Base-by-base conservation (phyloP, 352 stramenopile species). In the Pythium myriotylum region DNA sequence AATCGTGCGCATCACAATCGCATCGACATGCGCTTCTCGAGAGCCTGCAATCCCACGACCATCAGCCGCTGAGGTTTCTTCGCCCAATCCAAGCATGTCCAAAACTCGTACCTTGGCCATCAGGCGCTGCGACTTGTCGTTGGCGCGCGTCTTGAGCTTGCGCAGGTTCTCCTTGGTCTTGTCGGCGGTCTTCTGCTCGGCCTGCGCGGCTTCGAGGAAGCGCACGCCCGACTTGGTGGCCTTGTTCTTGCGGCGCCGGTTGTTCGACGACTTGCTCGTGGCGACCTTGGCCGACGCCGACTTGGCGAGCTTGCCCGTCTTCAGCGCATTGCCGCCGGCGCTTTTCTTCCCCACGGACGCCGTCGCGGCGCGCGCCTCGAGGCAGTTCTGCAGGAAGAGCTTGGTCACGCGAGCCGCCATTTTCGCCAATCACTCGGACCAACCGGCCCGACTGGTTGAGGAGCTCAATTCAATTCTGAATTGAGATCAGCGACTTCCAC, bases 361-460 rank as follows among this genome's bases (percentile, higher is more conserved):
- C 29, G 33, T 20, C 2, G 46, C 12, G 10, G 63, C 68, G 47
- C 76, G 78, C 16, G 48, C 46, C 12, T 39, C 59, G 55, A 74
- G 66, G 57, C 72, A 81, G 62, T 84, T 79, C 65, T 86, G 73
- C 58, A 91, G 72, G 70, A 91, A 89, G 47, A 87, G 74, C 72
- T 91, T 89, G 40, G 81, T 91, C 55, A 91, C 70, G 43, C 78
- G 79, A 0, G 81, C 62, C 39, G 81, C 72, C 81, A 91, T 91
- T 14, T 65, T 59, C 42, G 32, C 24, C 51, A 51, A 51, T 55
- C 19, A 6, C 29, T 35, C 29, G 29, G 29, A 35, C 29, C 29
- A 35, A n/a, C 16, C 39, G 39, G 13, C 39, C 13, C 33, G 33
- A 43, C n/a, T 43, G 39, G n/a, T 22, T 42, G 20, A 62, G 40